These are phyloP conservation scores for Terfezia claveryi DNA, from an alignment of 495 filamentous ascomycete genomes.

Conservation along the genomic window DNA sequence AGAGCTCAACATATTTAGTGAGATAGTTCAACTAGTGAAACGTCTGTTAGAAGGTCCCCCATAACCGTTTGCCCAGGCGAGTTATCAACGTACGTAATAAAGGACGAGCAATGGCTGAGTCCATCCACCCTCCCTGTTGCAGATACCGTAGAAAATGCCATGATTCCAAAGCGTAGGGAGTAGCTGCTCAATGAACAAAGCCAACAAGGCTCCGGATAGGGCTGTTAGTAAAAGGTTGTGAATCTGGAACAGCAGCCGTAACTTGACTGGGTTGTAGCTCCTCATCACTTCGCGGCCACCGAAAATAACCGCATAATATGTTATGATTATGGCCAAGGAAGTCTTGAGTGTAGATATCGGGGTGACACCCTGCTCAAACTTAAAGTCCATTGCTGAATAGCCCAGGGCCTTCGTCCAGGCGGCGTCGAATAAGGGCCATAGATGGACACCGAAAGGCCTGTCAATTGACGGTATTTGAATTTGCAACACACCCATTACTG, in stretches of 20 bases:
- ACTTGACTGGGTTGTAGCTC: slow-evolving; percentile 40
- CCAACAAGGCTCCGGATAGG: slow-evolving; percentile 43
- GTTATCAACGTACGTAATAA: slow-evolving; percentile 41
- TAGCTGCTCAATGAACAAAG: slow-evolving; percentile 52
- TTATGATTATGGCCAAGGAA: slow-evolving; percentile 37
- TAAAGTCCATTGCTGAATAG: slow-evolving; percentile 47
- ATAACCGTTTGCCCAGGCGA: not conserved
- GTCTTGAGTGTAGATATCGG: slow-evolving; percentile 50
- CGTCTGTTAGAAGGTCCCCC: slow-evolving; percentile 17
- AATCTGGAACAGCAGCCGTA: slow-evolving; percentile 47
- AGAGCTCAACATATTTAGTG: slow-evolving; percentile 59
- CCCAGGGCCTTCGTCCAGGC: slow-evolving; percentile 52
- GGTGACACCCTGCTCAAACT: slow-evolving; percentile 41
- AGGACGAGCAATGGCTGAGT: slow-evolving; percentile 51
- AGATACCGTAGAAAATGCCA: slow-evolving; percentile 54
- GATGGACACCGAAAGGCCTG: slow-evolving; percentile 67
- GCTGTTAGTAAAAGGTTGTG: slow-evolving; percentile 63
- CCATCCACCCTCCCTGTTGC: slow-evolving; percentile 51
- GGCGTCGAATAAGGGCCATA: slow-evolving; percentile 91
- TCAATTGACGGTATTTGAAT: slow-evolving; percentile 56
- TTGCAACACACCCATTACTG: slow-evolving; percentile 30
- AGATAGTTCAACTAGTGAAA: slow-evolving; percentile 53
- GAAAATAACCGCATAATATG: slow-evolving; percentile 58
- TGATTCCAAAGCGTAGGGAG: slow-evolving; percentile 42
- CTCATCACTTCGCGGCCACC: slow-evolving; percentile 55